Evolutionary conservation across 2,329 filamentous ascomycete genomes (phyloP).

Genomic region (Talaromyces sp.): DNA sequence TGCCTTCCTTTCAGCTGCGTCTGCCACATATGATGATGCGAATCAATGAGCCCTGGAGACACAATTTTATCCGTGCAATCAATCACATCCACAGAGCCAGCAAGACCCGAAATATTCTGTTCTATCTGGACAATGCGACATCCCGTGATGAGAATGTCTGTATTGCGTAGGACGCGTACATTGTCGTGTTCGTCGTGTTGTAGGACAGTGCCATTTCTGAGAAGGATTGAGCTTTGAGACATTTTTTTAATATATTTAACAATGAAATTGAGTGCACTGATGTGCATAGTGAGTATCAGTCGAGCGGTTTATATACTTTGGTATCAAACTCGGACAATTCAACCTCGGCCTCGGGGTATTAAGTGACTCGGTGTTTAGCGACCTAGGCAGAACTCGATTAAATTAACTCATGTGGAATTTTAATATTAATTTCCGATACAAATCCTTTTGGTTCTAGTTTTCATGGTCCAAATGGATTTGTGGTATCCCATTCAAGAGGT

Average conservation of each 20-base stretch:
- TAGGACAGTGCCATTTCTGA: conserved; percentile 2
- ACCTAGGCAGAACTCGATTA: neutral
- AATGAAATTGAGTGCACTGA: neutral
- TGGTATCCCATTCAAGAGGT: too few species aligned
- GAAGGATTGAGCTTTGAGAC: neutral
- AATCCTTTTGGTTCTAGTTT: too few species aligned
- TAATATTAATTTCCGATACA: too few species aligned
- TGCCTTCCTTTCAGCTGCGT: conserved; percentile 5
- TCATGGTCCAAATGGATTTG: too few species aligned
- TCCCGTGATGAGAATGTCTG: neutral
- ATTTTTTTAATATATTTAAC: neutral
- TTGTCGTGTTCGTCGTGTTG: neutral
- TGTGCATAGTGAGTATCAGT: neutral
- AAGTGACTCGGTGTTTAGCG: neutral
- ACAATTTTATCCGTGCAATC: conserved; percentile 4
- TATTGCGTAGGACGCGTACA: neutral
- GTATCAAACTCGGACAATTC: neutral
- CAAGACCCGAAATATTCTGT: neutral
- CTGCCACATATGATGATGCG: conserved; percentile 9
- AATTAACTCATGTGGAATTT: too few species aligned
- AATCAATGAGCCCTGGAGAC: conserved; percentile 6
- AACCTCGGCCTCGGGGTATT: neutral
- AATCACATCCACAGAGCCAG: neutral
- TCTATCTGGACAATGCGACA: neutral
- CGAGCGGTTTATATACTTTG: too few species aligned